Evolutionary conservation across 805 yeast species (phyloP).

Genomic region (Isabelozyma pseudorhagii): DNA sequence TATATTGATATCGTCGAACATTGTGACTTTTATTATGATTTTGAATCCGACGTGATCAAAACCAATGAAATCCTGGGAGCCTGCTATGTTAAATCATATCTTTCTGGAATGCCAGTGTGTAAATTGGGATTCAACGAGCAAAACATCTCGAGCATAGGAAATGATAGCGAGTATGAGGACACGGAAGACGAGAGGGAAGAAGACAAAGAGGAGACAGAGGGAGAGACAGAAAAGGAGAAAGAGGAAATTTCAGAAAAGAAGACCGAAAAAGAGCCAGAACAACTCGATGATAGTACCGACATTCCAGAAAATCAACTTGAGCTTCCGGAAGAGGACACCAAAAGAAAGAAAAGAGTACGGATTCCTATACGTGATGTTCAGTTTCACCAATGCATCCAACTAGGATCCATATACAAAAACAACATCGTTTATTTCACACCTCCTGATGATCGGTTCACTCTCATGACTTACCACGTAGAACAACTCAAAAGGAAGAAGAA

Average conservation of each 20-base stretch:
- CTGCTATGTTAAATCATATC: constrained; percentile 34
- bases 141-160: constrained; percentile 30
- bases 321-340: constrained; percentile 1
- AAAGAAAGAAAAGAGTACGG: constrained; percentile 5
- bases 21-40: constrained; percentile 34
- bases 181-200: constrained; percentile 1
- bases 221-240: constrained; percentile 8
- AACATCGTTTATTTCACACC: constrained; percentile 79
- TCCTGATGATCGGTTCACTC: constrained; percentile 58
- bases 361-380: constrained; percentile 38
- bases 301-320: not conserved
- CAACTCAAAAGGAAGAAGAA: constrained; percentile 29
- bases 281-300: not conserved
- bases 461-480: constrained; percentile 41
- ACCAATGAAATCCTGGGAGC: constrained; percentile 32
- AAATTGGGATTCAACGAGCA: constrained; percentile 39
- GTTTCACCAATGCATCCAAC: constrained; percentile 68
- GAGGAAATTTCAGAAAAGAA: not conserved
- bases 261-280: not conserved
- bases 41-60: constrained; percentile 22
- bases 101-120: constrained; percentile 45
- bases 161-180: constrained; percentile 10
- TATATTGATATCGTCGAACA: constrained; percentile 40
- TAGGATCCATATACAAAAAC: constrained; percentile 61
- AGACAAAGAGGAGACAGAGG: not conserved